These are phyloP conservation scores for Blakeslea trispora DNA, from an alignment of 371 early-diverging fungal genomes.

Conservation along the genomic window DNA sequence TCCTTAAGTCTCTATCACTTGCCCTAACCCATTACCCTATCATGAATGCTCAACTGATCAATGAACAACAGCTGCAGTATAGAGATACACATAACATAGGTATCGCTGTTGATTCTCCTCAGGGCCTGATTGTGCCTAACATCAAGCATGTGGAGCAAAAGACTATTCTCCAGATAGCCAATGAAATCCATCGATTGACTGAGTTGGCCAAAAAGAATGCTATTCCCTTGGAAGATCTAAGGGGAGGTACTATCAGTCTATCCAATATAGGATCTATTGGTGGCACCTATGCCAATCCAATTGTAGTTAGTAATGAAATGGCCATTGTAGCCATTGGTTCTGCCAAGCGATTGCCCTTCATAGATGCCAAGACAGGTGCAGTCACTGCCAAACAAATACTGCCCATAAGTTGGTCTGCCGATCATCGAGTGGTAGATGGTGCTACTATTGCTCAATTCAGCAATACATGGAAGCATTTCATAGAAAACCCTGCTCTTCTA, in stretches of 20 bases:
- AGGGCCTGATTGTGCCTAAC: slow-evolving; percentile 90
- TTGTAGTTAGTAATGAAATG: slow-evolving; percentile 78
- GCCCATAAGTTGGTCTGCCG: slow-evolving; percentile 90
- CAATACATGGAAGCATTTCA: slow-evolving; percentile 73
- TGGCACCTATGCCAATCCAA: slow-evolving; percentile 86
- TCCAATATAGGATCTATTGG: slow-evolving; percentile 94
- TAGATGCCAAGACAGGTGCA: slow-evolving; percentile 56
- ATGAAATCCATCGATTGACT: slow-evolving; percentile 76
- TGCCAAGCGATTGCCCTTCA: slow-evolving; percentile 78
- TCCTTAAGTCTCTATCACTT: slow-evolving; percentile 86
- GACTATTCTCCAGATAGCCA: slow-evolving; percentile 85
- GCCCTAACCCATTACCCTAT: slow-evolving; percentile 82
- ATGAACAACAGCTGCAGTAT: slow-evolving; percentile 56
- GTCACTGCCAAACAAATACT: slow-evolving; percentile 72
- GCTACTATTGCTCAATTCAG: slow-evolving; percentile 93
- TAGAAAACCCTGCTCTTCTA: slow-evolving; percentile 76
- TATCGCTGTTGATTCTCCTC: slow-evolving; percentile 94
- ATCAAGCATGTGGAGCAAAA: slow-evolving; percentile 85
- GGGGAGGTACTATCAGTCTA: slow-evolving; percentile 87
- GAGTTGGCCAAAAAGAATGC: slow-evolving; percentile 64
- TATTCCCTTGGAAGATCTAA: slow-evolving; percentile 66
- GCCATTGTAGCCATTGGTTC: slow-evolving; percentile 92
- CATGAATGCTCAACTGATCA: slow-evolving; percentile 64
- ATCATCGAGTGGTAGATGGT: slow-evolving; percentile 94
- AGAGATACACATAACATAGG: slow-evolving; percentile 86